phyloP scores from a whole-genome alignment of 352 stramenopile genomes.

The Halophytophthora polymorphica region DNA sequence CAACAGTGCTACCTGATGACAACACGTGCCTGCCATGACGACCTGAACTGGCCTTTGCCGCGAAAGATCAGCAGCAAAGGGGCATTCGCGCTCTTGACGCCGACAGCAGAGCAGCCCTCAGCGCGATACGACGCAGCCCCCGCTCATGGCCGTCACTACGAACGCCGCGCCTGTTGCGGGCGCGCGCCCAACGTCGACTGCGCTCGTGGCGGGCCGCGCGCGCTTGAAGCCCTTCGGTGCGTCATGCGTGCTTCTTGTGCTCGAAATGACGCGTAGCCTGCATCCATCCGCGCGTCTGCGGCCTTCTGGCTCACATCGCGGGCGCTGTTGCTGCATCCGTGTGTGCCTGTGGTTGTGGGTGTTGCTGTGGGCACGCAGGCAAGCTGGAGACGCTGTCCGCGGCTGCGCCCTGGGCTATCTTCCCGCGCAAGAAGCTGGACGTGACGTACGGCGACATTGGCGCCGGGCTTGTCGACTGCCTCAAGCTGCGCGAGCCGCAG shows the following conservation, averaged over 20 bases:
- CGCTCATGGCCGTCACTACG: too few relatives aligned
- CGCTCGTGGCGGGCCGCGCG: constrained; percentile 16
- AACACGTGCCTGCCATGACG: too few relatives aligned
- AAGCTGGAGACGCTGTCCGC: constrained; percentile 55
- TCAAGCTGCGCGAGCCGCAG: constrained; percentile 55
- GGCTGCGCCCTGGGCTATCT: constrained; percentile 64
- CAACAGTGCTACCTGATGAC: too few relatives aligned
- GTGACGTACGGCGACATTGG: constrained; percentile 74
- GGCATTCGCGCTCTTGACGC: too few relatives aligned
- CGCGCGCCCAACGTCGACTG: not conserved
- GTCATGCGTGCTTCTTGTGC: not conserved
- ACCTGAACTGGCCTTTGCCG: too few relatives aligned
- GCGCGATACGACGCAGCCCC: too few relatives aligned
- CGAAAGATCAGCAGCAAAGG: too few relatives aligned
- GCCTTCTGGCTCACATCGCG: not conserved
- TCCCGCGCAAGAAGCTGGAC: constrained; percentile 81
- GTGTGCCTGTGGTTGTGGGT: constrained; percentile 1
- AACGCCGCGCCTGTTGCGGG: not conserved
- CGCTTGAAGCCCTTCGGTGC: constrained; percentile 43
- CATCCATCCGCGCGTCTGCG: too few relatives aligned
- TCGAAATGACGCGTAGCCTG: too few relatives aligned
- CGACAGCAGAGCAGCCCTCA: too few relatives aligned
- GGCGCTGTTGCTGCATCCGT: not conserved
- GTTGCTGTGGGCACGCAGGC: constrained; percentile 19
- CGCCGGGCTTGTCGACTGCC: constrained; percentile 47